Evolutionary conservation across 192 early-diverging fungal species (phyloP), one percentile per base, ranked within the genome.

Genomic region (Bifiguratus adelaidae): DNA sequence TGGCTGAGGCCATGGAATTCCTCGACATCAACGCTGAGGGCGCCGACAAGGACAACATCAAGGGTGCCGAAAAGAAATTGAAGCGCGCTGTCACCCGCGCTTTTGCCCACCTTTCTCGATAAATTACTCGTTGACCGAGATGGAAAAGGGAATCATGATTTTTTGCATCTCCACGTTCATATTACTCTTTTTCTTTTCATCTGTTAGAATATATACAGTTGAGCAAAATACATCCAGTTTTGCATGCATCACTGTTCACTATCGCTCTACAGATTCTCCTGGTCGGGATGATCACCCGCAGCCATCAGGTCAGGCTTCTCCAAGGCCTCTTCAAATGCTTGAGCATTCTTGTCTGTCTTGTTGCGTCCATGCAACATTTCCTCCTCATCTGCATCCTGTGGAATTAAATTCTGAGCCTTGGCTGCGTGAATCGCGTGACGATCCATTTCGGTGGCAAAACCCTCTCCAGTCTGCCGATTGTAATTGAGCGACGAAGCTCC

Each of bases 1-100:
- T 90, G 16, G 64, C 76, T 58, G 82, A 83, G 68, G 81, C 85
- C 48, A 80, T 83, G 65, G 81, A 81, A 53, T 73, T 71, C 51
- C 65, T 83, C 52, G 81, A 86, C 24, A 68, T 83, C 65, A 61
- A 56, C 67, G 69, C 55, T 57, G 63, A 71, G 38, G 77, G 69
- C 47, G 71, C 71, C 47, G 55, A 59, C 58, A 78, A 77, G 73
- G 62, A 76, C 37, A 73, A 71, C 49, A 65, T 81, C 48, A 64
- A 61, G 44, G 66, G 74, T 52, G 72, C 75, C 60, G 71, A 86
- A 63, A 69, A 80, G 61, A 83, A 82, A 70, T 69, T 86, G 44
- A 74, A 86, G 61, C 73, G 77, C 50, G 65, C 69, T 42, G 70
- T 72, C 58, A 78, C 74, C 71, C 75, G 76, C 50, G 81, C 70